phyloP scores from a whole-genome alignment of 2,329 filamentous ascomycete genomes.

The Colletotrichum sp. region DNA sequence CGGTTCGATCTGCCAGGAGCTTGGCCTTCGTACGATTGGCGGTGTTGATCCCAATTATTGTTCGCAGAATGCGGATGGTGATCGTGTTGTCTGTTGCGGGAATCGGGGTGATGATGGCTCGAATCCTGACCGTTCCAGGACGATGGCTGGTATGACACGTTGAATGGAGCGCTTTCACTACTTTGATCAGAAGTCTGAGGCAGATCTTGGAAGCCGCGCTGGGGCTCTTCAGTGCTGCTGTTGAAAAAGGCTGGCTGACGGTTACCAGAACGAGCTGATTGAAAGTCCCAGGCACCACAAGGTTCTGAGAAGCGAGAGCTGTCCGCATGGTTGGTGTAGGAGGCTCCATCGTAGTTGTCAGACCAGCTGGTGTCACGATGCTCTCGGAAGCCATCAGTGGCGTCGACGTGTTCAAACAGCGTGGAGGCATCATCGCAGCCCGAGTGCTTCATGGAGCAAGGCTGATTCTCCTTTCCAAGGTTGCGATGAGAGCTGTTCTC shows the following conservation, averaged over 20 bases:
- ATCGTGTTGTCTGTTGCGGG: neutral
- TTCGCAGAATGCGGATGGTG: neutral
- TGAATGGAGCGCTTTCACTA: neutral
- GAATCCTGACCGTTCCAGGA: neutral
- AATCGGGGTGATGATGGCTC: neutral
- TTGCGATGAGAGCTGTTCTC: neutral
- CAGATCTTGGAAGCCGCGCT: neutral
- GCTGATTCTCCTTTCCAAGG: slow-evolving; percentile 10
- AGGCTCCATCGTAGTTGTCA: neutral
- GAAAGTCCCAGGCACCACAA: neutral
- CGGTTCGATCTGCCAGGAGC: neutral
- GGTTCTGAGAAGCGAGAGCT: neutral
- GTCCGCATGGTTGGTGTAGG: neutral
- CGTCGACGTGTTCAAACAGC: neutral
- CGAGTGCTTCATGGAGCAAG: neutral
- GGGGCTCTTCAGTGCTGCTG: neutral
- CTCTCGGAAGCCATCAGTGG: neutral
- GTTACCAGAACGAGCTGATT: neutral
- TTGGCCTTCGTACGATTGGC: neutral
- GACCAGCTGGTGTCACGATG: neutral
- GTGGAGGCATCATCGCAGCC: neutral
- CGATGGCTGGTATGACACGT: neutral
- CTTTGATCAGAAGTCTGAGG: neutral
- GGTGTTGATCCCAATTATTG: neutral
- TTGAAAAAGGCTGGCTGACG: neutral